Base-by-base conservation (phyloP, 2,329 filamentous ascomycete genomes). In the Cladophialophora yegresii region DNA sequence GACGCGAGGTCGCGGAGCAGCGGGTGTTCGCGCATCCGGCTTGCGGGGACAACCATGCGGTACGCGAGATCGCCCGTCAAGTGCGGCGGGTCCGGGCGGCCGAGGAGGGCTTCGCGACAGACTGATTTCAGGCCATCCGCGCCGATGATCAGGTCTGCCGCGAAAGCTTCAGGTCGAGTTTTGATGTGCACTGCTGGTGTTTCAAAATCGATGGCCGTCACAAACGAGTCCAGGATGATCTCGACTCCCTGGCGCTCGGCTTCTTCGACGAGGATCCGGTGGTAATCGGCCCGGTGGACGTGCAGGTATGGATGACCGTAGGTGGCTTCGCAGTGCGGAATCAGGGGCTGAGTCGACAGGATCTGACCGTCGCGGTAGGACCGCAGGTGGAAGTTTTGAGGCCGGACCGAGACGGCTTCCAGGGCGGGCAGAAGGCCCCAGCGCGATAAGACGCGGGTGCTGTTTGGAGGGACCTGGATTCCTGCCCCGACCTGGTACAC, bases 61-160 rank as follows among this genome's bases (percentile, higher is more conserved):
- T 85, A 86, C 1, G 84, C 83, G 32, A 85, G 72, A 70, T 86
- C 83, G 0, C 84, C 84, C 0, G 84, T 86, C 55, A 80, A 77
- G 13, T 78, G 72, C 1, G 83, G 81, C 0, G 80, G 79, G 67
- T 81, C 77, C 0, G 74, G 70, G 12, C 73, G 72, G 2, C 78
- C 78, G 6, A 84, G 70, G 8, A 84, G 70, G 6, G 76, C 72
- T 60, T 81, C 77, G 3, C 82, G 78, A 58, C 77, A 78, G 47
- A 71, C 64, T 8, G 76, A 79, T 72, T 80, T 81, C 50, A 82
- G 75, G 1, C 82, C 82, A 69, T 83, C 82, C 5, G 81, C 77
- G n/a, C 79, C 81, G 57, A 84, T 73, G 5, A 84, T 70, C 1
- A 82, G 70, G 66, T 83, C 81, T 7, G 63, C 62, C 1, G 61